phyloP scores from a whole-genome alignment of 2,329 filamentous ascomycete genomes.

The Neocucurbitaria cava region DNA sequence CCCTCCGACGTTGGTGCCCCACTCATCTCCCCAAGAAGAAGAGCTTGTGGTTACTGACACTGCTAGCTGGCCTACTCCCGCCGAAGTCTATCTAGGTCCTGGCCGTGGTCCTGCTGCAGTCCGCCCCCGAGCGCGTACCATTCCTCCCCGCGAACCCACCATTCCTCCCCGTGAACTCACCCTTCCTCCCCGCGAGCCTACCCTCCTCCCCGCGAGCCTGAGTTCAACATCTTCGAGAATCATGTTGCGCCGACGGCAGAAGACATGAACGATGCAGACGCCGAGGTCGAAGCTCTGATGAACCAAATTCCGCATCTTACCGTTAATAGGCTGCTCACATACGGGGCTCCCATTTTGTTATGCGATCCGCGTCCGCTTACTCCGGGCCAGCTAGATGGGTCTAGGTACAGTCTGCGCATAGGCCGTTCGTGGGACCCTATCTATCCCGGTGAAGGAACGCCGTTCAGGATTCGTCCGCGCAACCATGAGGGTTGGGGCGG shows the following conservation, averaged over 20 bases:
- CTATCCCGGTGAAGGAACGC: not conserved
- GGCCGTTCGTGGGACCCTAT: constrained; percentile 18
- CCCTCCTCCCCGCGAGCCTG: not conserved
- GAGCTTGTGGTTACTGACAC: constrained; percentile 4
- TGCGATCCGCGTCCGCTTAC: constrained; percentile 23
- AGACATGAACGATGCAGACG: constrained; percentile 19
- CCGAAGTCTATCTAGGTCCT: constrained; percentile 27
- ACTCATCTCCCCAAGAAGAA: not conserved
- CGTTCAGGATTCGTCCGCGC: not conserved
- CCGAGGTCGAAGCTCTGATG: constrained; percentile 16
- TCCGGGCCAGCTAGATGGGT: constrained; percentile 21
- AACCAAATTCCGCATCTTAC: constrained; percentile 14
- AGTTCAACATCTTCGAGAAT: not conserved
- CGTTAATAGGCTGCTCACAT: constrained; percentile 2
- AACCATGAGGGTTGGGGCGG: not conserved
- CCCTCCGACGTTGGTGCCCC: not conserved
- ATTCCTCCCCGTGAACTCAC: too few species aligned
- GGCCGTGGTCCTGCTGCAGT: too few species aligned
- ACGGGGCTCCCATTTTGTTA: constrained; percentile 7
- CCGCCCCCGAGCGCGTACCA: too few species aligned
- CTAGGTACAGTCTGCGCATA: constrained; percentile 29
- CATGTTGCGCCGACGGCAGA: constrained; percentile 9
- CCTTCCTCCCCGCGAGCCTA: not conserved
- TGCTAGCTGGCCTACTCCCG: constrained; percentile 25
- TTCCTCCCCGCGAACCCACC: too few species aligned